A percentile compares a stretch with the other conserved stretches of the same genome.
Evolutionary conservation across 371 early-diverging fungal species (phyloP).

Genomic region (Rhizopus arrhizus): DNA sequence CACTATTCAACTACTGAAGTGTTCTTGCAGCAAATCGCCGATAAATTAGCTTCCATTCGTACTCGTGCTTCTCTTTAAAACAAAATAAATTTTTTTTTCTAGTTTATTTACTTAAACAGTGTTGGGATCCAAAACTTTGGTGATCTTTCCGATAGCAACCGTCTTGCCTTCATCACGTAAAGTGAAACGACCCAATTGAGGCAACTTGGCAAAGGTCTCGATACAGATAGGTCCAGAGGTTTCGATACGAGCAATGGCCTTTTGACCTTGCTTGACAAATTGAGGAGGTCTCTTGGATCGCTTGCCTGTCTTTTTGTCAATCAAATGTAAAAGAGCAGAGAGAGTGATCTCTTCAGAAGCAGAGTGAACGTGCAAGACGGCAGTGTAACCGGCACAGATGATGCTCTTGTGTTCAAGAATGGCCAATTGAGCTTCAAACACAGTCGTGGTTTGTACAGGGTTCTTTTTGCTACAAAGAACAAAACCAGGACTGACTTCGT

Average conservation of each 20-base stretch:
- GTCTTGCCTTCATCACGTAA: constrained; percentile 96
- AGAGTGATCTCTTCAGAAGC: constrained; percentile 87
- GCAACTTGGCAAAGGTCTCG: constrained; percentile 88
- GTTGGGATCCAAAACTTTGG: constrained; percentile 65
- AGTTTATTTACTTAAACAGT: constrained; percentile 18
- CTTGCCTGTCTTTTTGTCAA: constrained; percentile 87
- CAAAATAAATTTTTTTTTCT: constrained; percentile 4
- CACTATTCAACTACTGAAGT: constrained; percentile 82
- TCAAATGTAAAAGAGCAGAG: constrained; percentile 78
- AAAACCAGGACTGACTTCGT: constrained; percentile 86
- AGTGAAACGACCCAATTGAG: constrained; percentile 95
- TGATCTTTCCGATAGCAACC: constrained; percentile 93
- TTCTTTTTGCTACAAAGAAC: constrained; percentile 79
- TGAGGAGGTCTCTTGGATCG: constrained; percentile 86
- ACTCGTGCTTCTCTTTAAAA: constrained; percentile 32
- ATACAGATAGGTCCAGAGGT: constrained; percentile 75
- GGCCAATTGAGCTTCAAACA: constrained; percentile 86
- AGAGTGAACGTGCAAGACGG: constrained; percentile 91
- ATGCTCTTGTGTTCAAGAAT: constrained; percentile 94
- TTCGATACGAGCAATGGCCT: constrained; percentile 84
- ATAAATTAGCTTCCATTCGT: constrained; percentile 64
- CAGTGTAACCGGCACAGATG: constrained; percentile 91
- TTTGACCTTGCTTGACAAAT: constrained; percentile 90
- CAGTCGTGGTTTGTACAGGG: constrained; percentile 77
- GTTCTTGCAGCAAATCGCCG: constrained; percentile 77